Evolutionary conservation across 2,329 filamentous ascomycete genomes (phyloP).

Genomic region (Botryotinia convoluta): DNA sequence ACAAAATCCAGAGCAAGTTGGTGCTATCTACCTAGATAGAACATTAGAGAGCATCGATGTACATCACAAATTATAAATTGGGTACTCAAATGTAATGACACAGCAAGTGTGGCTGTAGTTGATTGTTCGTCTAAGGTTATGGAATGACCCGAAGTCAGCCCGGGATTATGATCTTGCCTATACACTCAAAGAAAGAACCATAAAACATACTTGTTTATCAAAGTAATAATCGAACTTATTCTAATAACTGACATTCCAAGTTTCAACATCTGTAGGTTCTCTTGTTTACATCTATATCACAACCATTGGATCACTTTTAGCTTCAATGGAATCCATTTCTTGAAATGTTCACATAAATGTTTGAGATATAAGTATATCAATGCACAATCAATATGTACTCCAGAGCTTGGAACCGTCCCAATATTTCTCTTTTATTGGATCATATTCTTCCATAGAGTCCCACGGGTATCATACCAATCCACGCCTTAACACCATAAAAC

Average conservation of each 20-base stretch:
- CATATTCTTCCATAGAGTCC: background rate
- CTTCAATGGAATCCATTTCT: background rate
- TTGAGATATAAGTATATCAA: background rate
- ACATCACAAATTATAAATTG: background rate
- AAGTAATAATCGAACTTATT: background rate
- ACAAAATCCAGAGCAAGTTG: background rate
- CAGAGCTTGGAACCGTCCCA: background rate
- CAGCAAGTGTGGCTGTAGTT: conserved; percentile 2
- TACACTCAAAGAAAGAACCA: background rate
- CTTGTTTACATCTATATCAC: background rate
- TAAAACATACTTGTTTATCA: background rate
- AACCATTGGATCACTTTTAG: background rate
- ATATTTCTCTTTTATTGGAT: background rate
- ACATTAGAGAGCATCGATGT: background rate
- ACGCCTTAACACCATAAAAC: background rate
- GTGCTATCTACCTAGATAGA: background rate
- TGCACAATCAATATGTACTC: background rate
- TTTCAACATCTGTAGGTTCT: background rate
- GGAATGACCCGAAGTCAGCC: background rate
- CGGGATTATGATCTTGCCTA: background rate
- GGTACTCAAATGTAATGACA: background rate
- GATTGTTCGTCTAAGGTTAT: background rate
- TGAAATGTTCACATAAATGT: background rate
- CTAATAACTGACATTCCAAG: background rate
- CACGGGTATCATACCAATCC: conserved; percentile 13